Conservation (phyloP, 148 eudicot species). For the Rhododendron henanense region DNA sequence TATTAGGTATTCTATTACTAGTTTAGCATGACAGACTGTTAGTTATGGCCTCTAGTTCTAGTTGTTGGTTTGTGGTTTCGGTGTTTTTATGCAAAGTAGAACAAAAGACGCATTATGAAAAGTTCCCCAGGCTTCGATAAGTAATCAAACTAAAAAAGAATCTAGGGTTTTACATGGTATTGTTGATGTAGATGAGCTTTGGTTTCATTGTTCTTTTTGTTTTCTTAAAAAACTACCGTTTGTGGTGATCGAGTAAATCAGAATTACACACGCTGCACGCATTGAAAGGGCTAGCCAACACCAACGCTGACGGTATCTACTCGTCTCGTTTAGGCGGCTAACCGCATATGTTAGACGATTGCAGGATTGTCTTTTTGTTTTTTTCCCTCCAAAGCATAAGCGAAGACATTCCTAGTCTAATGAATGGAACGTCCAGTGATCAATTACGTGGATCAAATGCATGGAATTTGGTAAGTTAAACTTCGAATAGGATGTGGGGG, state of each 20-base stretch:
- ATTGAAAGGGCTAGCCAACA: too few species aligned
- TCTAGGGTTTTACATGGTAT: not conserved
- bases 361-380: too few species aligned
- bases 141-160: not conserved
- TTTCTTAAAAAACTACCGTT: not conserved
- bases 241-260: not conserved
- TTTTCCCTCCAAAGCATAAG: too few species aligned
- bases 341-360: too few species aligned
- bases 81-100: not conserved
- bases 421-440: too few species aligned
- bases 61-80: not conserved
- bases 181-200: too few species aligned
- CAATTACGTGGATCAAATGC: too few species aligned
- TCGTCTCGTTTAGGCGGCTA: not conserved
- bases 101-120: not conserved
- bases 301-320: not conserved
- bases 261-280: not conserved
- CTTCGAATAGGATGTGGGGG: too few species aligned
- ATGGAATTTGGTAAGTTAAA: too few species aligned
- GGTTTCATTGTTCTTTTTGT: too few species aligned
- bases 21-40: not conserved
- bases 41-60: constrained; percentile 2
- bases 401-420: too few species aligned
- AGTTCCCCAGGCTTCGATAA: not conserved
- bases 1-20: not conserved